Conservation (phyloP, 2,329 filamentous ascomycete genomes). For the Colletotrichum spaethianum region DNA sequence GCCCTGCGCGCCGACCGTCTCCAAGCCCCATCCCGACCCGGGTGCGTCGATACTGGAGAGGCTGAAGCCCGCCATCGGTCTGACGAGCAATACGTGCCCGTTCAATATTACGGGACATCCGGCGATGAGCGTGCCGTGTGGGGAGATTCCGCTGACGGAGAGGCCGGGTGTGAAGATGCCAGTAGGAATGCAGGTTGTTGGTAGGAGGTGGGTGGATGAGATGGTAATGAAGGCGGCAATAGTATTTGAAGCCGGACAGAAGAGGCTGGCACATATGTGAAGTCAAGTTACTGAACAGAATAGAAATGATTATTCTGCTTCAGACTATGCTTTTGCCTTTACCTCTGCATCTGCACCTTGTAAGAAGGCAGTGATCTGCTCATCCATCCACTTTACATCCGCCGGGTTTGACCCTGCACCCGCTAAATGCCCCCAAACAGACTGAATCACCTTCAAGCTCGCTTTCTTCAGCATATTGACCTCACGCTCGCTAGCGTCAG, state of each 20-base stretch:
- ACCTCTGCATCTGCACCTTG: neutral
- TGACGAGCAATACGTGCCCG: conserved; percentile 59
- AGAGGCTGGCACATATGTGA: neutral
- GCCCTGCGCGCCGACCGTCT: conserved; percentile 62
- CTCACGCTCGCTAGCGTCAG: neutral
- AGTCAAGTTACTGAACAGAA: too few relatives aligned
- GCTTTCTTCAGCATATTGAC: neutral
- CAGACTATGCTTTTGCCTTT: neutral
- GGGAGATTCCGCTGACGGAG: neutral
- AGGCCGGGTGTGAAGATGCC: conserved; percentile 56
- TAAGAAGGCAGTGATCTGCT: neutral
- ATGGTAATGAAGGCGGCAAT: conserved; percentile 48
- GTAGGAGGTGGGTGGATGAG: conserved; percentile 47
- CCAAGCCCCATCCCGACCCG: conserved; percentile 55
- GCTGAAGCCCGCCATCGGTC: conserved; percentile 59
- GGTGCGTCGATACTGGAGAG: conserved; percentile 54
- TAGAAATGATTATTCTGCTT: neutral
- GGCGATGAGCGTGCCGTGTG: conserved; percentile 49
- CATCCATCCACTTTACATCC: neutral
- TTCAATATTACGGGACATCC: conserved; percentile 68
- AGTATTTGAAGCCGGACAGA: conserved; percentile 45
- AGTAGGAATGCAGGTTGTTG: conserved; percentile 51
- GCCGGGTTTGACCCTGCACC: neutral
- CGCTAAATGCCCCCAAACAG: neutral
- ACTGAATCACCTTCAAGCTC: neutral